Percentiles rank a stretch among this genome's conserved stretches.
These are phyloP conservation scores for Fraxinus platypoda DNA, from an alignment of 305 asterid species.

Conservation along the genomic window DNA sequence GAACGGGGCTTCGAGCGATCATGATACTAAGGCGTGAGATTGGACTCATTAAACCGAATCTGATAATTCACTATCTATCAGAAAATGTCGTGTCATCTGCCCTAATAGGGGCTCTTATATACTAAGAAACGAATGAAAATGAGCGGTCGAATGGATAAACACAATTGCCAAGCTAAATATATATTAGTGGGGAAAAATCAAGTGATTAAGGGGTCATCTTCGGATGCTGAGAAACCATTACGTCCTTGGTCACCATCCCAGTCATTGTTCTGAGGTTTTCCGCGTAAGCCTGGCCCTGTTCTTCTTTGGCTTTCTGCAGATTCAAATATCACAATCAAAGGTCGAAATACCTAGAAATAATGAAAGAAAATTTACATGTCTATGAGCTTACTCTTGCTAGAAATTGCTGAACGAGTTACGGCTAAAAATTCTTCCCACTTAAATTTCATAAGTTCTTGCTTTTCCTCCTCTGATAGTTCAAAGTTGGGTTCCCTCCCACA, in stretches of 20 bases:
- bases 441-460: slow-evolving; percentile 65
- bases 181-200: slow-evolving; percentile 13
- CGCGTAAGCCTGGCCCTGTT: slow-evolving; percentile 38
- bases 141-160: slow-evolving; percentile 12
- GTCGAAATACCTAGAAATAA: neutral
- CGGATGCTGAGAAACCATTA: slow-evolving; percentile 31
- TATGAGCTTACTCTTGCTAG: slow-evolving; percentile 62
- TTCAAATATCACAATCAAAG: slow-evolving; percentile 3
- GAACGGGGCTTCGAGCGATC: neutral
- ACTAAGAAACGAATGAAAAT: slow-evolving; percentile 24
- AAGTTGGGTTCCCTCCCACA: slow-evolving; percentile 97
- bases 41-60: neutral
- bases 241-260: slow-evolving; percentile 51
- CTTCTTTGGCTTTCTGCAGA: slow-evolving; percentile 65
- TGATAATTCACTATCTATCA: neutral
- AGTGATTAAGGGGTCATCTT: slow-evolving; percentile 42
- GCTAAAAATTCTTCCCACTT: slow-evolving; percentile 88
- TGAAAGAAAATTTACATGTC: neutral
- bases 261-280: slow-evolving; percentile 41
- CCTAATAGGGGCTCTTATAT: slow-evolving; percentile 48
- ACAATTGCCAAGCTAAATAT: neutral
- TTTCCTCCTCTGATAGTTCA: slow-evolving; percentile 79
- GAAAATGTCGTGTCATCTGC: slow-evolving; percentile 10
- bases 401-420: slow-evolving; percentile 80
- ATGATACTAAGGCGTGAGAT: neutral